Conservation (phyloP, 805 yeast species). For the Candida stauntonica region DNA sequence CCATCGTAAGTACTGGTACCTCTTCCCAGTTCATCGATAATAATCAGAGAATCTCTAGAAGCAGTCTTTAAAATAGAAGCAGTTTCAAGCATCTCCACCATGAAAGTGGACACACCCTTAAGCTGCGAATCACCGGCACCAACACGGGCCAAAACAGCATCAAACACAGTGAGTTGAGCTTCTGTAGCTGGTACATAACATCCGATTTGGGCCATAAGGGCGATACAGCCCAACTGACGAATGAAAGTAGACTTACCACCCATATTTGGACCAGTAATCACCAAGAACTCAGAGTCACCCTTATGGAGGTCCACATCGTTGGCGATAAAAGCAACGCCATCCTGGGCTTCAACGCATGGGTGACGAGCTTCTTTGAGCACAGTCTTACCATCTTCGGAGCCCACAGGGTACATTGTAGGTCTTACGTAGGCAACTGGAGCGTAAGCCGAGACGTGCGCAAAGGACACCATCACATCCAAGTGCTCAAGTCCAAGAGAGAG, state of each 20-base stretch:
- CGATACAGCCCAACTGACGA: slow-evolving; percentile 82
- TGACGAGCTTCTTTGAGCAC: slow-evolving; percentile 77
- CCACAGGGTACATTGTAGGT: slow-evolving; percentile 63
- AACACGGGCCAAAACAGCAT: slow-evolving; percentile 92
- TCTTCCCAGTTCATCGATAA: slow-evolving; percentile 94
- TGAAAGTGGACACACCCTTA: slow-evolving; percentile 94
- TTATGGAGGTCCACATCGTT: slow-evolving; percentile 74
- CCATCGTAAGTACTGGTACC: slow-evolving; percentile 85
- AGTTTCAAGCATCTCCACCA: slow-evolving; percentile 95
- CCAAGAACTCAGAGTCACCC: slow-evolving; percentile 59
- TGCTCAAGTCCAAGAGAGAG: slow-evolving; percentile 62
- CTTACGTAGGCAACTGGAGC: slow-evolving; percentile 80
- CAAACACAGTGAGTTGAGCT: slow-evolving; percentile 81
- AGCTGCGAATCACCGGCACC: slow-evolving; percentile 98
- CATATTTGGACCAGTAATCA: slow-evolving; percentile 96
- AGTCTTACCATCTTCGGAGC: slow-evolving; percentile 41
- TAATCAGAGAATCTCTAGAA: slow-evolving; percentile 70
- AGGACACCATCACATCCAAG: slow-evolving; percentile 78
- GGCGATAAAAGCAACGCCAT: slow-evolving; percentile 83
- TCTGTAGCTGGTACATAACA: slow-evolving; percentile 78
- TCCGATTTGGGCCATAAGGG: slow-evolving; percentile 85
- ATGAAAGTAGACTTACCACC: slow-evolving; percentile 96
- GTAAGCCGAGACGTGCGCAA: slow-evolving; percentile 78
- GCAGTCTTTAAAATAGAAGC: slow-evolving; percentile 81
- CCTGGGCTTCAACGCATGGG: slow-evolving; percentile 92